Evolutionary conservation across 768 basidiomycete species (phyloP), one percentile per base, ranked within the genome.

Genomic region (Hydnomerulius pinastri): DNA sequence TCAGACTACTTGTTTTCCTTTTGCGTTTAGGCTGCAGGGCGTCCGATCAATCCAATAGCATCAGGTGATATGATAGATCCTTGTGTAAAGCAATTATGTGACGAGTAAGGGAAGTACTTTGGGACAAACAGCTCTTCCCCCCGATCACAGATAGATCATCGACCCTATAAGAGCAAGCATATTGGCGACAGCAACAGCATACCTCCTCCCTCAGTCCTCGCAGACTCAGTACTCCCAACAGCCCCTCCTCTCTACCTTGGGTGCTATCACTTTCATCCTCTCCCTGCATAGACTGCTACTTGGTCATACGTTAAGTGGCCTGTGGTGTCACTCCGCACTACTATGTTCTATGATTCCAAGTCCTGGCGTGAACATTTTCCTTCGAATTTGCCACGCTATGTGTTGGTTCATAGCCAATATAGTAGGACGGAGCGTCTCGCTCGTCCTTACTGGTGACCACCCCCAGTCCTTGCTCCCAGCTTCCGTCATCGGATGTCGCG

Each of bases 331-430:
- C 69, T 60, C 66, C 56, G 47, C 1, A 2, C 46, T 63, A 30
- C 58, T 71, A 51, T 71, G 39, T 70, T 64, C 70, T 70, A 67
- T 70, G 73, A 73, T 63, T 61, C 75, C 74, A 65, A 74, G 56
- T 59, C 61, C 43, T 37, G 46, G 57, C 56, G 44, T 57, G 55
- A 51, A 62, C 65, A 59, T 51, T 52, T 69, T 70, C 67, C 54
- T 2, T 72, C 54, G 70, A 71, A 71, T 57, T 56, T 60, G 66
- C 56, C 58, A 60, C 24, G 60, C 59, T 42, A 27, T 66, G 64
- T 61, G 63, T 77, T 69, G 79, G 78, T 80, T 81, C 80, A 81
- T 81, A 80, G 79, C 73, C 76, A 72, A 76, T 73, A 78, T 77
- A 76, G 76, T 75, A 71, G 71, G 62, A 25, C 47, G 61, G 73